Evolutionary conservation across 768 basidiomycete species (phyloP).

Genomic region (Paxillus rubicundulus): DNA sequence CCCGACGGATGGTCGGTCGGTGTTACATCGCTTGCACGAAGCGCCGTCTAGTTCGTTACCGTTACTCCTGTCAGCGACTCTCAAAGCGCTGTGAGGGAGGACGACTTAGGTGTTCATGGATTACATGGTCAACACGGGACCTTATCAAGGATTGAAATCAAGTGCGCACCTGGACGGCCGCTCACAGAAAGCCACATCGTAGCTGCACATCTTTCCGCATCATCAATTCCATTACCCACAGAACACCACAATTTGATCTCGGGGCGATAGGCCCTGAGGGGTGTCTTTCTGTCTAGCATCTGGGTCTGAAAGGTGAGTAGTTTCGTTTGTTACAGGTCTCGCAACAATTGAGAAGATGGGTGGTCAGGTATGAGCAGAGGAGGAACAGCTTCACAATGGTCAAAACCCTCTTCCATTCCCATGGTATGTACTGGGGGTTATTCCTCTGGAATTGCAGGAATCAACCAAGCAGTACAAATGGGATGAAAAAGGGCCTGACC

Average conservation of each 20-base stretch:
- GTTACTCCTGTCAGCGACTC: background rate
- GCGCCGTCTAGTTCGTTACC: background rate
- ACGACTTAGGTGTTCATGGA: background rate
- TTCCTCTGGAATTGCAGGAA: slow-evolving; percentile 29
- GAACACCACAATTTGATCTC: background rate
- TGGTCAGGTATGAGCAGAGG: background rate
- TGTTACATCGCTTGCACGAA: background rate
- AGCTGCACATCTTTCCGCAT: too few relatives aligned
- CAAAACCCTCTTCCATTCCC: slow-evolving; percentile 46
- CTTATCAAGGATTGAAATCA: too few relatives aligned
- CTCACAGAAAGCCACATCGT: too few relatives aligned
- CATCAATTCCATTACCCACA: too few relatives aligned
- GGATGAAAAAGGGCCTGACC: slow-evolving; percentile 27
- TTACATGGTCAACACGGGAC: background rate
- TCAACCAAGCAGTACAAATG: slow-evolving; percentile 28
- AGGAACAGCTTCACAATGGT: slow-evolving; percentile 20
- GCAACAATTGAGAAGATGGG: background rate
- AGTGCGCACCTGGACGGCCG: too few relatives aligned
- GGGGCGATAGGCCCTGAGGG: background rate
- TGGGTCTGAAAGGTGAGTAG: slow-evolving; percentile 1
- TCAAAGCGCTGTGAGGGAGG: background rate
- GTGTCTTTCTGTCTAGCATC: background rate
- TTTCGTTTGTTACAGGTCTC: background rate
- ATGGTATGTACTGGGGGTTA: slow-evolving; percentile 41
- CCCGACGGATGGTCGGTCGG: background rate